phyloP scores from a whole-genome alignment of 2,329 filamentous ascomycete genomes.

The Trichoderma sp. region DNA sequence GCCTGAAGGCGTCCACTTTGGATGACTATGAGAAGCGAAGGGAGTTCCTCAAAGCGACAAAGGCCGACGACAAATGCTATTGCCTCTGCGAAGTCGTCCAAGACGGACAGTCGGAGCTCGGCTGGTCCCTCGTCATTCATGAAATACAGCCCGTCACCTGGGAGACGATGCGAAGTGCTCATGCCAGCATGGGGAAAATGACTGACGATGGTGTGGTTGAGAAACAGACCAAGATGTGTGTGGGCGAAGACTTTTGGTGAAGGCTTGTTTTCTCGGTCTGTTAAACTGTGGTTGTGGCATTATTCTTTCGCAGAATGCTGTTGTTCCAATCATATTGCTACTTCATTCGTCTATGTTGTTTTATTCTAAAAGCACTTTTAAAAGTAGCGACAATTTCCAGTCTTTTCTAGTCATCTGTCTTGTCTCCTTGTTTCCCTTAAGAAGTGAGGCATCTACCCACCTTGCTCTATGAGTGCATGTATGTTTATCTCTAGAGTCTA shows the following conservation, averaged over 20 bases:
- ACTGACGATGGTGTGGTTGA: neutral
- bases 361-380: conserved; percentile 9
- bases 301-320: neutral
- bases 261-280: neutral
- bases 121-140: conserved; percentile 36
- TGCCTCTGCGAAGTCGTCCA: conserved; percentile 38
- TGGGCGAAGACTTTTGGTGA: neutral
- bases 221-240: neutral
- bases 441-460: neutral
- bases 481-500: neutral
- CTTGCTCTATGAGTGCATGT: neutral
- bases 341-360: neutral
- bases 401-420: neutral
- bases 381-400: neutral
- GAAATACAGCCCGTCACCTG: conserved; percentile 37
- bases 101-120: conserved; percentile 32
- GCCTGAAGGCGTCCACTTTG: conserved; percentile 32
- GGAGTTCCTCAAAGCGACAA: conserved; percentile 31
- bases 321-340: neutral
- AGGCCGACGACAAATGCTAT: conserved; percentile 36
- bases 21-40: conserved; percentile 35
- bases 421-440: neutral
- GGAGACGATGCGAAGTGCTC: conserved; percentile 36
- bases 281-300: neutral
- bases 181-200: neutral